A percentile compares a stretch with the other conserved stretches of the same genome.
These are phyloP conservation scores for Dryas alaskensis DNA, from an alignment of 306 rosid species.

Conservation along the genomic window DNA sequence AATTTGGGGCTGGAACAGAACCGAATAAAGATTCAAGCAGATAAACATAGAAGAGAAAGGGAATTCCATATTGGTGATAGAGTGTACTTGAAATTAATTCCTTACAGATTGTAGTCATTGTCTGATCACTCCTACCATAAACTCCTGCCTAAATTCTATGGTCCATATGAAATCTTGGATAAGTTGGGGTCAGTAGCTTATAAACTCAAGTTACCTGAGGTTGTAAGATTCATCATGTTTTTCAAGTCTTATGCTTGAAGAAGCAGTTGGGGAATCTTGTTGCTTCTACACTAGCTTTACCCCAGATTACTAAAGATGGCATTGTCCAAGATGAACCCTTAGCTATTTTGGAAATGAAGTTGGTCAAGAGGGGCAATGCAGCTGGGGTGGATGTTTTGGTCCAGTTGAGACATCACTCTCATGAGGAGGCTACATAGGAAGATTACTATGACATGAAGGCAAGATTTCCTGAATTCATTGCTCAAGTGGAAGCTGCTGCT, in stretches of 20 bases:
- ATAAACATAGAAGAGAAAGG: no score
- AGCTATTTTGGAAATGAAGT: background rate
- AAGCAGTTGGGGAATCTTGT: background rate
- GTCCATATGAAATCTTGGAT: background rate
- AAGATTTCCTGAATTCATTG: no score
- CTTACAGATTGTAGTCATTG: no score
- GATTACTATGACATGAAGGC: no score
- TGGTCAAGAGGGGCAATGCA: background rate
- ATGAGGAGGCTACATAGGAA: background rate
- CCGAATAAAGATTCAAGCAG: no score
- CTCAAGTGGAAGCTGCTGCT: no score
- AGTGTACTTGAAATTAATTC: no score
- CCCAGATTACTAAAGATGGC: background rate
- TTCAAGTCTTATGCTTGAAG: background rate
- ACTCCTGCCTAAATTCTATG: background rate
- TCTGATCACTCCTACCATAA: no score
- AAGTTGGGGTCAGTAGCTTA: background rate
- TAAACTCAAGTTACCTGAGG: background rate
- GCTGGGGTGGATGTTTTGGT: background rate
- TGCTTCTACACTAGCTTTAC: background rate
- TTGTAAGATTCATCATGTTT: background rate
- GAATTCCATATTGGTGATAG: no score
- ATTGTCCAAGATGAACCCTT: no score
- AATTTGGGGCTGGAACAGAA: no score
- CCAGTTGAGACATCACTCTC: background rate